These are phyloP conservation scores for Talinum fruticosum DNA, from an alignment of 148 eudicot species.

Conservation along the genomic window DNA sequence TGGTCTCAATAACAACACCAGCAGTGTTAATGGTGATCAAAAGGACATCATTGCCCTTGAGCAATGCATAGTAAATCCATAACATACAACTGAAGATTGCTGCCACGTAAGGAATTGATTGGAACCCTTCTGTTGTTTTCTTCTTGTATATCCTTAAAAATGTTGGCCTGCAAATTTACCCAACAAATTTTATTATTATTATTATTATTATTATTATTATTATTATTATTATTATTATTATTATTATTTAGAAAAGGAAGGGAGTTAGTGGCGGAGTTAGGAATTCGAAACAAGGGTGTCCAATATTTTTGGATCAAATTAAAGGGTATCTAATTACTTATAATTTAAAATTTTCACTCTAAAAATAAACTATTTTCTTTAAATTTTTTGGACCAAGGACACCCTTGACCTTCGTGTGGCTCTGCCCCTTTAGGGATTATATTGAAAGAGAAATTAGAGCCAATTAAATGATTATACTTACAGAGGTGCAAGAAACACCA, in stretches of 20 bases:
- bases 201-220: not conserved
- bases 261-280: too few species aligned
- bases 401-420: too few species aligned
- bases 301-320: too few species aligned
- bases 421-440: too few species aligned
- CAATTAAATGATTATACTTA: too few species aligned
- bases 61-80: slow-evolving; percentile 71
- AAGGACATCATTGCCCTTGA: slow-evolving; percentile 54
- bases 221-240: not conserved
- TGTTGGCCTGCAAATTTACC: slow-evolving; percentile 54
- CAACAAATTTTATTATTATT: not conserved
- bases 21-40: slow-evolving; percentile 64
- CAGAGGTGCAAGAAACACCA: slow-evolving; percentile 88
- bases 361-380: too few species aligned
- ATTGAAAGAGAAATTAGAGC: too few species aligned
- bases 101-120: slow-evolving; percentile 69
- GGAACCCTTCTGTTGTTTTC: slow-evolving; percentile 80
- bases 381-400: too few species aligned
- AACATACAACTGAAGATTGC: slow-evolving; percentile 81
- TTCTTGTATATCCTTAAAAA: slow-evolving; percentile 68
- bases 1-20: slow-evolving; percentile 62
- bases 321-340: too few species aligned
- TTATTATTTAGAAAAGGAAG: too few species aligned
- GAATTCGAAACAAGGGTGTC: too few species aligned
- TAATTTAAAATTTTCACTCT: too few species aligned